phyloP scores from a whole-genome alignment of 805 yeast species.

The Lipomyces chichibuensis region DNA sequence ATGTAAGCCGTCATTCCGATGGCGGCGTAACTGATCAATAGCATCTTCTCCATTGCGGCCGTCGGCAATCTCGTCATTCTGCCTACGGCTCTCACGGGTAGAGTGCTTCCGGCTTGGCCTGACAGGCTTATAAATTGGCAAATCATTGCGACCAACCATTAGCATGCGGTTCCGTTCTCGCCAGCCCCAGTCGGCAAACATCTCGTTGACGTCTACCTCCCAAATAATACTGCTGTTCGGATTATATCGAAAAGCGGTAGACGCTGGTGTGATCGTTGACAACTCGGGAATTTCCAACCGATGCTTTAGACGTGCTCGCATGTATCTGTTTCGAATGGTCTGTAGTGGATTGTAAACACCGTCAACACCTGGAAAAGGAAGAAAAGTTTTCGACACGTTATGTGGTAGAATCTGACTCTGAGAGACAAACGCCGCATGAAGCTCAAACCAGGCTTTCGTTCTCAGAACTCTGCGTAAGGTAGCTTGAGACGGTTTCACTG shows the following conservation, averaged over 20 bases:
- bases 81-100: not conserved
- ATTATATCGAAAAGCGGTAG: conserved; percentile 18
- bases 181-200: conserved; percentile 35
- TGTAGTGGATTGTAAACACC: conserved; percentile 37
- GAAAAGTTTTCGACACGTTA: not conserved
- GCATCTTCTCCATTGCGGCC: not conserved
- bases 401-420: conserved; percentile 15
- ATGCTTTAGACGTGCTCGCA: conserved; percentile 18
- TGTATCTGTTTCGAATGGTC: conserved; percentile 30
- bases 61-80: not conserved
- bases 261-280: conserved; percentile 26
- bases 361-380: conserved; percentile 29
- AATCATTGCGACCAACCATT: conserved; percentile 29
- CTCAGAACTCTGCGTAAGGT: conserved; percentile 24
- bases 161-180: conserved; percentile 28
- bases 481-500: conserved; percentile 18
- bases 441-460: conserved; percentile 32
- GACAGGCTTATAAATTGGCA: conserved; percentile 16
- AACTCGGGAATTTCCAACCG: conserved; percentile 12
- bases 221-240: conserved; percentile 22
- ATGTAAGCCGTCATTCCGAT: not conserved
- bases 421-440: conserved; percentile 25
- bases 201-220: conserved; percentile 33
- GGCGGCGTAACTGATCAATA: not conserved
- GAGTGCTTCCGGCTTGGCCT: not conserved